Evolutionary conservation across 805 yeast species (phyloP), one percentile per base, ranked within the genome.

Genomic region (Saturnispora galanensis): DNA sequence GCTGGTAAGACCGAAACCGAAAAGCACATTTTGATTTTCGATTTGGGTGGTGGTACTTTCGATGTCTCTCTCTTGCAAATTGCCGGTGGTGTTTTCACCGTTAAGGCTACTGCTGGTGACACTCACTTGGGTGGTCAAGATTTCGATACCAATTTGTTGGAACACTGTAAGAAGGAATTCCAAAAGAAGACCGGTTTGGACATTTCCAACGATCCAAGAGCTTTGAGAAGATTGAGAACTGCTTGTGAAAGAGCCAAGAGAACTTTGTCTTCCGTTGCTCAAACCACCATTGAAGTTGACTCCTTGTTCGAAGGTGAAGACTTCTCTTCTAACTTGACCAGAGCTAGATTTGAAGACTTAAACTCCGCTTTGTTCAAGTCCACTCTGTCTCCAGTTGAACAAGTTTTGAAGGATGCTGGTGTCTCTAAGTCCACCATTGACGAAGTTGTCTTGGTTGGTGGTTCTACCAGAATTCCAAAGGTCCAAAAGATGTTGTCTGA

Each of bases 61-160:
- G 97, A 88, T 84, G 96, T 88, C 47, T 89, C 96, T 42, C 76
- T 88, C 53, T 76, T 88, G 66, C 80, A 89, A 66, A 85, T 88
- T 63, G 95, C 87, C 64, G 96, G 88, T 64, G 97, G 96, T 73
- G 86, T 88, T 62, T 88, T 88, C 77, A 90, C 88, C 68, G 97
- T 88, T 60, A 88, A 88, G 77, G 88, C 97, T 56, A 88, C 97
- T 57, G 95, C 96, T 62, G 97, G 97, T 86, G 96, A 89, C 76
- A 89, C 97, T 59, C 97, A 89, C 74, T 82, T 89, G 74, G 97
- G 97, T 80, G 97, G 97, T 79, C 96, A 89, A 78, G 97, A 89
- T 74, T 89, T 89, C 71, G 97, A 89, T 74, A 83, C 88, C 77
- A 85, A 89, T 82, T 77, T 90, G 67, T 84, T 89, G 58, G 90